phyloP scores from a whole-genome alignment of 805 yeast genomes.

The Ogataea pilisensis region DNA sequence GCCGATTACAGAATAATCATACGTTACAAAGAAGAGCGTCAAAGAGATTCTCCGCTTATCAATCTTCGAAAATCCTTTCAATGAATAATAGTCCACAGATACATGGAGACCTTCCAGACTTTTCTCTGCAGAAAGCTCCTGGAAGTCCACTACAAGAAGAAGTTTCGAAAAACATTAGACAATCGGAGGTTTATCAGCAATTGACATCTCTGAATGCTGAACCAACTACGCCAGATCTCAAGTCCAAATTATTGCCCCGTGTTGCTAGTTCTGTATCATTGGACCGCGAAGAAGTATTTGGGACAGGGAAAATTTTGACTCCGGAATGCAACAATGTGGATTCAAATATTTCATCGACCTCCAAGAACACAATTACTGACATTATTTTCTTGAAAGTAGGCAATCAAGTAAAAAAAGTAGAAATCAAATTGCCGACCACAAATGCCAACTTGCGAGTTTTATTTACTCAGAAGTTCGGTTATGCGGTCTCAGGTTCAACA shows the following conservation, averaged over 20 bases:
- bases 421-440: slow-evolving; percentile 41
- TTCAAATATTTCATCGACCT: no score
- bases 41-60: slow-evolving; percentile 89
- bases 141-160: slow-evolving; percentile 25
- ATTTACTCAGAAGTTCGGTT: slow-evolving; percentile 85
- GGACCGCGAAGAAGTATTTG: background rate
- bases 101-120: slow-evolving; percentile 7
- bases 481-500: slow-evolving; percentile 49
- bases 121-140: slow-evolving; percentile 11
- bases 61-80: slow-evolving; percentile 34
- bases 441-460: slow-evolving; percentile 56
- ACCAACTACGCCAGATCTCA: background rate
- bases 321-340: no score
- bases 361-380: background rate
- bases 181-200: slow-evolving; percentile 24
- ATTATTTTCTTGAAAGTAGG: slow-evolving; percentile 47
- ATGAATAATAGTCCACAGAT: slow-evolving; percentile 17
- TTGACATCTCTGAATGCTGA: slow-evolving; percentile 9
- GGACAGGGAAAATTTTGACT: no score
- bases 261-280: background rate
- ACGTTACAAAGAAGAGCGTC: slow-evolving; percentile 90
- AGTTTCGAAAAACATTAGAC: slow-evolving; percentile 20
- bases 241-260: background rate
- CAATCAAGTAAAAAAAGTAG: slow-evolving; percentile 52
- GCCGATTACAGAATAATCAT: slow-evolving; percentile 76